These are phyloP conservation scores for Cytospora piceicola DNA, from an alignment of 2,329 filamentous ascomycete genomes.

Conservation along the genomic window DNA sequence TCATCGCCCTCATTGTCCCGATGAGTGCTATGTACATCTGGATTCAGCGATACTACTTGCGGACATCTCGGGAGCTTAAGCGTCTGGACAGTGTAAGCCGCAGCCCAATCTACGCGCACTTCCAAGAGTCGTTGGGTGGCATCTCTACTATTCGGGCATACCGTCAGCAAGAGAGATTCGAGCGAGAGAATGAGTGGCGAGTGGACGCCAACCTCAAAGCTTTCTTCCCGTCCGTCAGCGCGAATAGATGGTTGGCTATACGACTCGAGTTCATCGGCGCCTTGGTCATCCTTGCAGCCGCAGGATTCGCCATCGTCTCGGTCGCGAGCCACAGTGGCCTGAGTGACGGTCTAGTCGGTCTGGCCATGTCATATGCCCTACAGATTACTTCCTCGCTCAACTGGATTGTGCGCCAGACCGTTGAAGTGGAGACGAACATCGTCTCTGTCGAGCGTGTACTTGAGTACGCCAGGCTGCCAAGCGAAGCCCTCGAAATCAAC, in stretches of 20 bases:
- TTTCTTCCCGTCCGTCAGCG: slow-evolving; percentile 94
- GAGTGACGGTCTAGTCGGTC: slow-evolving; percentile 77
- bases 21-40: slow-evolving; percentile 81
- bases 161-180: slow-evolving; percentile 83
- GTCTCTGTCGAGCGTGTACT: slow-evolving; percentile 97
- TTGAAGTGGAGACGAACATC: slow-evolving; percentile 99
- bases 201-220: slow-evolving; percentile 93
- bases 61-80: slow-evolving; percentile 95
- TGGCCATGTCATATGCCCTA: slow-evolving; percentile 95
- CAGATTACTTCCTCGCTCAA: slow-evolving; percentile 97
- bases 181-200: slow-evolving; percentile 94
- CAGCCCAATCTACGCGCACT: slow-evolving; percentile 97
- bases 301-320: slow-evolving; percentile 79
- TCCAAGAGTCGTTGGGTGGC: slow-evolving; percentile 94
- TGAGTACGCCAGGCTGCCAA: slow-evolving; percentile 89
- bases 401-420: slow-evolving; percentile 98
- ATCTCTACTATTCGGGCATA: slow-evolving; percentile 96
- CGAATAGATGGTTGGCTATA: slow-evolving; percentile 92
- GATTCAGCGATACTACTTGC: slow-evolving; percentile 95
- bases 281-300: slow-evolving; percentile 86
- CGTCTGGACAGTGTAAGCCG: slow-evolving; percentile 92
- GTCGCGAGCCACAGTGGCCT: slow-evolving; percentile 70
- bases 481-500: slow-evolving; percentile 93
- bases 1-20: slow-evolving; percentile 80
- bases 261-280: slow-evolving; percentile 95